These are phyloP conservation scores for Bruguiera sexangula DNA, from an alignment of 345 rosid genomes.

Conservation along the genomic window DNA sequence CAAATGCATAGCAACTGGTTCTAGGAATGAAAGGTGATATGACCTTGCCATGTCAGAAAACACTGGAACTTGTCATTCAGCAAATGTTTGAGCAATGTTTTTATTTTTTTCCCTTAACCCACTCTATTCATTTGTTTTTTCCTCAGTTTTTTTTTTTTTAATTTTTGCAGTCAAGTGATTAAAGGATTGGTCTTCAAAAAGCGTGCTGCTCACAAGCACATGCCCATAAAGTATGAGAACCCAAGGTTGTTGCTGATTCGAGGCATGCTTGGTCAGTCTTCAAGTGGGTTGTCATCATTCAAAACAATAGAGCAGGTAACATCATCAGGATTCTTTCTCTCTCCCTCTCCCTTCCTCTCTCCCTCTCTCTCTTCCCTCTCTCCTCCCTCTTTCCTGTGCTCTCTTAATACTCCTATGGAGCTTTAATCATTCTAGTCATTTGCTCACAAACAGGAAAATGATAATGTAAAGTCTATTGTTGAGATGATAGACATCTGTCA, in stretches of 20 bases:
- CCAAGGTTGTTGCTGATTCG: conserved; percentile 69
- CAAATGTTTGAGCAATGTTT: too few species aligned
- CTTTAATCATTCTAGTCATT: conserved; percentile 20
- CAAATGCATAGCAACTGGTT: conserved; percentile 90
- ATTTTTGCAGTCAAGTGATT: conserved; percentile 60
- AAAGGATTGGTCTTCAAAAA: conserved; percentile 91
- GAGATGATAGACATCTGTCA: conserved; percentile 57
- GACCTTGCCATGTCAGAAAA: too few species aligned
- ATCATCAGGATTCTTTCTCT: too few species aligned
- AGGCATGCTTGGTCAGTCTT: conserved; percentile 75
- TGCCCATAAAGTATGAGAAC: conserved; percentile 68
- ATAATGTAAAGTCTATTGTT: conserved; percentile 49
- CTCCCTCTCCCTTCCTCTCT: too few species aligned
- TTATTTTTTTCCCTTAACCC: too few species aligned
- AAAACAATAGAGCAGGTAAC: conserved; percentile 63
- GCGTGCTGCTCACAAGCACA: conserved; percentile 95
- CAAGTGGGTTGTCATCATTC: conserved; percentile 71
- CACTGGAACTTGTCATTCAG: too few species aligned
- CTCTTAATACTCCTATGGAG: too few species aligned
- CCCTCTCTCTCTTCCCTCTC: too few species aligned
- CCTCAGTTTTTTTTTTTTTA: neutral
- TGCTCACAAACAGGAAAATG: conserved; percentile 52
- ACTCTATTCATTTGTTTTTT: too few species aligned
- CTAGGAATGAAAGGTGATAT: conserved; percentile 59
- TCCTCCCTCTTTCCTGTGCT: too few species aligned